Evolutionary conservation across 768 basidiomycete species (phyloP).

Genomic region (Lactarius indigo): DNA sequence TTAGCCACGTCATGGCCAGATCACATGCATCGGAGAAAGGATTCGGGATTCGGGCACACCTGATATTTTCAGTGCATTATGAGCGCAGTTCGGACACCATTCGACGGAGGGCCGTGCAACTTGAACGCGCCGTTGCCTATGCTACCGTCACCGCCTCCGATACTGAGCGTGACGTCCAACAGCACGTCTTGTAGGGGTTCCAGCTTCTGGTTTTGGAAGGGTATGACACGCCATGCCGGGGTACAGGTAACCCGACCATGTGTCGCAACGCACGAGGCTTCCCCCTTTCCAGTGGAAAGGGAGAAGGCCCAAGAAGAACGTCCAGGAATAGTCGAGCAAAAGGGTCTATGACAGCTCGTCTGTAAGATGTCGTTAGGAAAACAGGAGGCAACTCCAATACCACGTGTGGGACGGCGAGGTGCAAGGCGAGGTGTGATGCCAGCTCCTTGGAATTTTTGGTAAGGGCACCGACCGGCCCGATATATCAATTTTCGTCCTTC

Average conservation of each 20-base stretch:
- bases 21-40: too few species aligned
- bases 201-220: conserved; percentile 48
- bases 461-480: too few species aligned
- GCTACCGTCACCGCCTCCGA: conserved; percentile 31
- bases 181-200: conserved; percentile 48
- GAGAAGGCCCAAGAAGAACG: conserved; percentile 77
- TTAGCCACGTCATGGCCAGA: conserved; percentile 40
- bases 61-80: conserved; percentile 44
- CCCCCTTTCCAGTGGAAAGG: too few species aligned
- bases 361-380: neutral
- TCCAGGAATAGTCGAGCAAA: conserved; percentile 82
- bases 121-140: conserved; percentile 26
- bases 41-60: too few species aligned
- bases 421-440: conserved; percentile 55
- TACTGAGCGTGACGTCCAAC: conserved; percentile 59
- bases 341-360: conserved; percentile 59
- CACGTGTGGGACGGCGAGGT: conserved; percentile 69
- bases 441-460: too few species aligned
- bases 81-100: conserved; percentile 62
- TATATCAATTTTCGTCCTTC: too few species aligned
- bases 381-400: conserved; percentile 40
- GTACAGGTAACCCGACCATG: conserved; percentile 74
- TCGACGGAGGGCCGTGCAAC: conserved; percentile 48
- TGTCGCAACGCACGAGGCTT: conserved; percentile 64
- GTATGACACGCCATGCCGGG: conserved; percentile 80